phyloP scores from a whole-genome alignment of 2,329 filamentous ascomycete genomes.

The Epicoccum sorghinum region DNA sequence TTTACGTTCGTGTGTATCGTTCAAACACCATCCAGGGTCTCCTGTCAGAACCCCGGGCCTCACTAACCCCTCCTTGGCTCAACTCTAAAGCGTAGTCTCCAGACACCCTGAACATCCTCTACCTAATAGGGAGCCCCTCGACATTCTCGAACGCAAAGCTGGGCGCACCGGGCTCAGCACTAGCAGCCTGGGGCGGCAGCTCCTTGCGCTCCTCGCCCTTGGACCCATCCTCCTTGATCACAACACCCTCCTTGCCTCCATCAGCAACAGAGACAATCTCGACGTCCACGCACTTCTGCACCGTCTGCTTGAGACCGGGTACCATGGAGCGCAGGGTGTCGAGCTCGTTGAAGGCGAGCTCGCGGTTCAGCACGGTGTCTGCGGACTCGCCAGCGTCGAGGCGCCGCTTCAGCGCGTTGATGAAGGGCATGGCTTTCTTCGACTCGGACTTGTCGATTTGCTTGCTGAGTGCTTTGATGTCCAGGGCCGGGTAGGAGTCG shows the following conservation, averaged over 20 bases:
- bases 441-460: slow-evolving; percentile 85
- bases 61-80: too few species aligned
- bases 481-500: slow-evolving; percentile 55
- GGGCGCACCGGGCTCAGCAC: slow-evolving; percentile 80
- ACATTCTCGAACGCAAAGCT: slow-evolving; percentile 88
- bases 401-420: slow-evolving; percentile 84
- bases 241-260: slow-evolving; percentile 68
- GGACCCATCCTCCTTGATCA: slow-evolving; percentile 59
- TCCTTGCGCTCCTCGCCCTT: slow-evolving; percentile 64
- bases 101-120: not conserved
- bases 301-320: slow-evolving; percentile 76
- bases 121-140: slow-evolving; percentile 35
- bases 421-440: slow-evolving; percentile 98
- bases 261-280: slow-evolving; percentile 76
- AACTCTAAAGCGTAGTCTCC: too few species aligned
- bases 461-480: slow-evolving; percentile 81
- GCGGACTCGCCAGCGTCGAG: slow-evolving; percentile 72
- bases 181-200: slow-evolving; percentile 67
- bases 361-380: slow-evolving; percentile 76
- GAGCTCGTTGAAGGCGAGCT: slow-evolving; percentile 86
- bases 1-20: too few species aligned
- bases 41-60: too few species aligned
- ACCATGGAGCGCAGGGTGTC: slow-evolving; percentile 78
- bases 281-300: slow-evolving; percentile 70
- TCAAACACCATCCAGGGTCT: too few species aligned